Percentiles rank a stretch among this genome's conserved stretches.
phyloP scores from a whole-genome alignment of 305 asterid genomes.

The Caryopteris hybrid region DNA sequence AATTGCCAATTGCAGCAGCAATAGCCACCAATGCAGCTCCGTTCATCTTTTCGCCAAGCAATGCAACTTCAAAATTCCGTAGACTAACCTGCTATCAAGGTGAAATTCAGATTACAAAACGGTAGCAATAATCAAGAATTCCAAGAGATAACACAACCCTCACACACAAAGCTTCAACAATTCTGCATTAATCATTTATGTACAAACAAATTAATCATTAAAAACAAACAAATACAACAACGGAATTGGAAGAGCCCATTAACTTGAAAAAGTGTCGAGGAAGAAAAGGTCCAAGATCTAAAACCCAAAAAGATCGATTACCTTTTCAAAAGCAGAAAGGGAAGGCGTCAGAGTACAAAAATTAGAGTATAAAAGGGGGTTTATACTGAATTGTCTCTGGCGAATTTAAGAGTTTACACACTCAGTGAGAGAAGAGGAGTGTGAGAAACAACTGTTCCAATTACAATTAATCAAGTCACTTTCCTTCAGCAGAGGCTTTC shows the following conservation, averaged over 20 bases:
- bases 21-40: slow-evolving; percentile 74
- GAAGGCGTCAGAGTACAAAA: slow-evolving; percentile 9
- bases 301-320: slow-evolving; percentile 18
- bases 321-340: slow-evolving; percentile 19
- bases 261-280: not conserved
- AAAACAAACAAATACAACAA: not conserved
- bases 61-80: slow-evolving; percentile 12
- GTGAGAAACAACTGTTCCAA: not conserved
- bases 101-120: slow-evolving; percentile 12
- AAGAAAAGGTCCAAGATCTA: slow-evolving; percentile 20
- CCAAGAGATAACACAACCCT: slow-evolving; percentile 18
- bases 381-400: not conserved
- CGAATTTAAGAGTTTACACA: too few species aligned
- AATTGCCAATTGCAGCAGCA: slow-evolving; percentile 65
- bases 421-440: not conserved
- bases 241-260: not conserved
- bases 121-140: not conserved
- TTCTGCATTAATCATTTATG: not conserved
- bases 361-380: slow-evolving; percentile 9
- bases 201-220: not conserved
- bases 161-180: not conserved
- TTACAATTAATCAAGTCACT: slow-evolving; percentile 16
- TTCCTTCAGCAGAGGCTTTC: slow-evolving; percentile 9
- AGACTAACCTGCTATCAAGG: slow-evolving; percentile 1
- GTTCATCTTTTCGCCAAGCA: slow-evolving; percentile 38